Evolutionary conservation across 352 stramenopile species (phyloP), one percentile per base, ranked within the genome.

Genomic region (Phytopythium delawarense): DNA sequence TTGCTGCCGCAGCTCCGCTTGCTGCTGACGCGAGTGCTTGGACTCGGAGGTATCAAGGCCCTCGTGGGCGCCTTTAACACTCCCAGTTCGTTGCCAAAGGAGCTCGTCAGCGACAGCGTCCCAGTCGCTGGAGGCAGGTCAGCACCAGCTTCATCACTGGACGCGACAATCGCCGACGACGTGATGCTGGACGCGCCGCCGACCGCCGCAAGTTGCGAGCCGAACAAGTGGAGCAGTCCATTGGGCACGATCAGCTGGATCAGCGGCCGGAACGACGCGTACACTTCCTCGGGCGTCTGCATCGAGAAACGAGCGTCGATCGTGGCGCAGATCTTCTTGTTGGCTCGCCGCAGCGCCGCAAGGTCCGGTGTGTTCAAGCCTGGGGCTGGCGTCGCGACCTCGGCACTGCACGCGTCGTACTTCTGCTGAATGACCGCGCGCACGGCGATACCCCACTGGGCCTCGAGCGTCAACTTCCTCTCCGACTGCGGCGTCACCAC

Each of bases 211-310:
- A 48, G 13, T 4, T 34, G 28, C 6, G 34, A 59, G 21, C 63
- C 57, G 2, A 68, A 56, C 46, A 57, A 70, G 2, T 67, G 65
- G 1, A 82, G 48, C 37, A 78, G 67, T 0, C 79, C 79, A 18
- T 89, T 89, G 1, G 79, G 68, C 18, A 87, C 70, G 28, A 89
- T 62, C 12, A 89, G 70, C 58, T 86, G 78, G 4, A 89, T 51
- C 1, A 89, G 62, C 5, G 74, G 59, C 5, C 69, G 68, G 52
- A 87, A 87, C 0, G 69, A 61, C 11, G 45, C 57, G 49, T 75
- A 83, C 0, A 68, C 69, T 20, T 78, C 71, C 12, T 79, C 68
- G 0, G 61, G 28, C 49, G 69, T 58, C 20, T 72, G 65, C 5
- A 81, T 50, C 16, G 66, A 57, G 28, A 77, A 71, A 13, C 61